These are phyloP conservation scores for Penicillium expansum DNA, from an alignment of 2,329 filamentous ascomycete genomes.

Conservation along the genomic window DNA sequence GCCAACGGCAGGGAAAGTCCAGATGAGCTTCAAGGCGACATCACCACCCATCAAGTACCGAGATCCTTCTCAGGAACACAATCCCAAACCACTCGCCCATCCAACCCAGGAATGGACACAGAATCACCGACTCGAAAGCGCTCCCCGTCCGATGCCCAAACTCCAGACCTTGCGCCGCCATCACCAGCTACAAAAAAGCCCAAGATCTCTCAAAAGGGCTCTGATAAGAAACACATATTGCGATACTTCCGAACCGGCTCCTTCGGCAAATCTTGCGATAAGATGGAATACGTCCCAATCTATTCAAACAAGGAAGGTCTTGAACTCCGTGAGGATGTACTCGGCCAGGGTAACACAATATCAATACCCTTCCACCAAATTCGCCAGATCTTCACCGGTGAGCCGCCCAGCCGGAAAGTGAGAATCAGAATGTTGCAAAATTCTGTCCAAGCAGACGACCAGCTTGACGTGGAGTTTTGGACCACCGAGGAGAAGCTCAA, in stretches of 20 bases:
- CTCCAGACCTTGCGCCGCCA: conserved; percentile 28
- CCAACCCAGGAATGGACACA: conserved; percentile 1
- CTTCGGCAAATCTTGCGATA: conserved; percentile 9
- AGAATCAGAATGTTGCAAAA: conserved; percentile 27
- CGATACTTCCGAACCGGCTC: conserved; percentile 24
- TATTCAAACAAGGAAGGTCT: conserved; percentile 15
- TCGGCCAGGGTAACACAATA: neutral
- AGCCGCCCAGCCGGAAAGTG: conserved; percentile 28
- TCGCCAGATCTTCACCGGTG: conserved; percentile 18
- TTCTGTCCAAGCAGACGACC: conserved; percentile 11
- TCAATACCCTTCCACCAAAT: conserved; percentile 26
- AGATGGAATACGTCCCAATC: conserved; percentile 11
- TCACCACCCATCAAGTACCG: conserved; percentile 27
- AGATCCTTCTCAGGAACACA: conserved; percentile 5
- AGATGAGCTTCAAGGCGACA: conserved; percentile 42
- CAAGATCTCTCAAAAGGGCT: conserved; percentile 7
- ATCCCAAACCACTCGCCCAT: conserved; percentile 1
- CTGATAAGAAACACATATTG: conserved; percentile 11
- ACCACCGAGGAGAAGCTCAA: conserved; percentile 19
- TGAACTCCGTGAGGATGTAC: conserved; percentile 6
- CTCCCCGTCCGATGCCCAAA: conserved; percentile 36
- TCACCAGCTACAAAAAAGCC: conserved; percentile 13
- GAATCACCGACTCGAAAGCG: conserved; percentile 13
- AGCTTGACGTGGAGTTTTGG: conserved; percentile 32
- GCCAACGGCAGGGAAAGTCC: conserved; percentile 35